phyloP scores from a whole-genome alignment of 768 basidiomycete species.

The Psilocybe cubensis region DNA sequence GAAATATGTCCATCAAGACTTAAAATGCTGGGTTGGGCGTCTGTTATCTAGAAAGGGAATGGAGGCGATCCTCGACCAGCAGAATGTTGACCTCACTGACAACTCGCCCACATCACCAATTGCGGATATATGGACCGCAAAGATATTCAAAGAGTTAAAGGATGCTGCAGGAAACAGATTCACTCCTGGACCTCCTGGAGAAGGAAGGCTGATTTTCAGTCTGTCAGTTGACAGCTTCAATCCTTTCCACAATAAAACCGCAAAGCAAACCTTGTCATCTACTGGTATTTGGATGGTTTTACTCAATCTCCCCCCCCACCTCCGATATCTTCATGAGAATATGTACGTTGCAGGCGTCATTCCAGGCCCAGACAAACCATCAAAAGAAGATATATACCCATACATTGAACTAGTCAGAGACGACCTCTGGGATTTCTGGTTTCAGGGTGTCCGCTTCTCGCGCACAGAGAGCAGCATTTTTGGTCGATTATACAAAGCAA shows the following conservation, averaged over 20 bases:
- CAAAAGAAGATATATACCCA: conserved; percentile 35
- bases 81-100: neutral
- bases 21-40: conserved; percentile 1
- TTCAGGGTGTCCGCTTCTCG: too few species aligned
- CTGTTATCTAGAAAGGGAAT: neutral
- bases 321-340: conserved; percentile 39
- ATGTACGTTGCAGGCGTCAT: conserved; percentile 46
- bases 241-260: conserved; percentile 27
- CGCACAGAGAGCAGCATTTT: conserved; percentile 13
- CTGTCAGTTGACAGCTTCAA: conserved; percentile 31
- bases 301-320: conserved; percentile 38
- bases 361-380: conserved; percentile 42
- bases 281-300: conserved; percentile 30
- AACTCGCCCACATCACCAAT: neutral
- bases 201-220: conserved; percentile 26
- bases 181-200: conserved; percentile 16
- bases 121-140: conserved; percentile 14
- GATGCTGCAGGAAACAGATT: conserved; percentile 24
- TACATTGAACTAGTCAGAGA: conserved; percentile 36
- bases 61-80: conserved; percentile 10
- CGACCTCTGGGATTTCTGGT: conserved; percentile 26
- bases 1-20: conserved; percentile 10
- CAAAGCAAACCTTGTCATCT: conserved; percentile 24
- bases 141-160: conserved; percentile 17
- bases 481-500: conserved; percentile 31